Base-by-base conservation (phyloP, 208 protist species). In the Wallacemonas sp. region DNA sequence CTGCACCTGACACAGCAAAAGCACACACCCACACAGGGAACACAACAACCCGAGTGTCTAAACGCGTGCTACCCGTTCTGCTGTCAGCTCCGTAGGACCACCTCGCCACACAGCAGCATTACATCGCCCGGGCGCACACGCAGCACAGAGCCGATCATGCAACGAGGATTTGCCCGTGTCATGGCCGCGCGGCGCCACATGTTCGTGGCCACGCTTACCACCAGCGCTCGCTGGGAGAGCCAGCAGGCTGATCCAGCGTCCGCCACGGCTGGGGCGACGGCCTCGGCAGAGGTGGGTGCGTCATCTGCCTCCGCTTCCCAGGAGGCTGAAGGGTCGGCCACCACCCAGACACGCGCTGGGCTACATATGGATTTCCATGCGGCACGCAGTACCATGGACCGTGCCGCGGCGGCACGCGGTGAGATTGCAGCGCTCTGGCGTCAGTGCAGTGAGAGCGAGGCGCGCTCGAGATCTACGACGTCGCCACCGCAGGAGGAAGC, bases 401-500 rank as follows among this genome's bases (percentile, higher is more conserved):
- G 62, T 15, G 81, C 89, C 2, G 79, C 86, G 0, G 78, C 71
- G 15, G 86, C 86, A 21, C 73, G 89, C 27, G 54, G 86, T 21
- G 89, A 87, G 22, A 92, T 95, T 53, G 78, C 81, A 66, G 78
- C 77, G 1, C 68, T 96, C 30, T 96, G 90, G 87, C 52, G 48
- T 0, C 62, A 22, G 22, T 19, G 53, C 17, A 63, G 46, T 21
- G 38, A 39, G 26, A 63, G 50, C 24, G 32, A 45, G 34, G 53
- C 66, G 36, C 3, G 33, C 9, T 29, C 48, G 29, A 39, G 10
- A 22, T 6, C 9, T 12, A 45, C 29, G 33, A 5, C 46, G 17
- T 19, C 33, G 17, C 17, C 10, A 19, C 3, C 27, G 32, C 17
- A 27, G 13, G 30, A 29, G 19, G 33, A 3, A 2, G 30, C 63